Evolutionary conservation across 257 asterid species (phyloP).

Genomic region (Parsonsia alboflavescens): DNA sequence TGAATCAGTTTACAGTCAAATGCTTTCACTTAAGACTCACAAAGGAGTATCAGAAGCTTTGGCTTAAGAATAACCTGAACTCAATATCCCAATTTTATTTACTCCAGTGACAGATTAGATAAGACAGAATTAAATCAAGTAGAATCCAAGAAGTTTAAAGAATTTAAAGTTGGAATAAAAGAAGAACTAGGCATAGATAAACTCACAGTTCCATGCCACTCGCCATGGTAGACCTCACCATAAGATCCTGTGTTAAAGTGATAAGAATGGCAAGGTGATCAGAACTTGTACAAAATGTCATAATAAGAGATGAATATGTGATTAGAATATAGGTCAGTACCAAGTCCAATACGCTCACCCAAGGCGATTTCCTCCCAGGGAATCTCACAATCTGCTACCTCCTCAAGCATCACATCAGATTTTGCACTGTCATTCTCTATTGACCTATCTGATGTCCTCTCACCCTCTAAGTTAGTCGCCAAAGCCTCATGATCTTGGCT

Average conservation of each 20-base stretch:
- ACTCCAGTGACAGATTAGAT: neutral
- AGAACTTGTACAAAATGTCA: constrained; percentile 12
- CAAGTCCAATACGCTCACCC: constrained; percentile 99
- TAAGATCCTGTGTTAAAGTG: constrained; percentile 67
- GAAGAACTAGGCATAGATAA: constrained; percentile 10
- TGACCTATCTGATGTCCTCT: constrained; percentile 85
- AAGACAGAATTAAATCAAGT: constrained; percentile 1
- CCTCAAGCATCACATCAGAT: constrained; percentile 76
- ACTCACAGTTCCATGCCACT: constrained; percentile 99
- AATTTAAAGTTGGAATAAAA: neutral
- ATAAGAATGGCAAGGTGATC: constrained; percentile 18
- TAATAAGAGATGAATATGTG: constrained; percentile 16
- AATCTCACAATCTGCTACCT: constrained; percentile 95
- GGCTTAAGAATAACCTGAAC: neutral
- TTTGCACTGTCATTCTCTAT: constrained; percentile 63
- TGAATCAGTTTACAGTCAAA: neutral
- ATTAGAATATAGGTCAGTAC: constrained; percentile 42
- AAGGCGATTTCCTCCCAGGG: constrained; percentile 87
- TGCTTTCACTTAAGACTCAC: neutral
- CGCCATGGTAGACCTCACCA: constrained; percentile 96
- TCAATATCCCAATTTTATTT: neutral
- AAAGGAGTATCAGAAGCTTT: constrained; percentile 2
- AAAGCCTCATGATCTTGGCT: constrained; percentile 43
- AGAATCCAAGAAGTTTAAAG: constrained; percentile 1
- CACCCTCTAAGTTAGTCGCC: constrained; percentile 57